Evolutionary conservation across 78 protist species (phyloP).

Genomic region (Guillardia theta): DNA sequence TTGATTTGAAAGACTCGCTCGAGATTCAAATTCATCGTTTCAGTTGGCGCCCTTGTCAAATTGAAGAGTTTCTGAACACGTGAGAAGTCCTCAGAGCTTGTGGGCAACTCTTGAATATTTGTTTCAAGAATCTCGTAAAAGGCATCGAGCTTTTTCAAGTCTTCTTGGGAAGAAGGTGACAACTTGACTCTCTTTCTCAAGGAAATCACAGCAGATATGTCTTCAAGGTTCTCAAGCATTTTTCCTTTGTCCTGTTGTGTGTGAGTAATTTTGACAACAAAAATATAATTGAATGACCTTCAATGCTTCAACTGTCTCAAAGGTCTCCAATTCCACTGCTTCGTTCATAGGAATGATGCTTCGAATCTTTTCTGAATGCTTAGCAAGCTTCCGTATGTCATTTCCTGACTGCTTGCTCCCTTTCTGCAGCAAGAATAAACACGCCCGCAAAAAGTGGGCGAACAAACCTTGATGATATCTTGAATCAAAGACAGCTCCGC

Average conservation of each 20-base stretch:
- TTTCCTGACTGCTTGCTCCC: not conserved
- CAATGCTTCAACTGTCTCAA: too few relatives aligned
- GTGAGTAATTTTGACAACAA: not conserved
- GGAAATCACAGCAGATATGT: not conserved
- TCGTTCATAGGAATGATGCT: not conserved
- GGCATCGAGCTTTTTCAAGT: too few relatives aligned
- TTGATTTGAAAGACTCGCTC: not conserved
- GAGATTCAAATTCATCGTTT: not conserved
- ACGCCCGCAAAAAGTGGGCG: not conserved
- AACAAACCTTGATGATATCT: not conserved
- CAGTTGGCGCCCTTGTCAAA: too few relatives aligned
- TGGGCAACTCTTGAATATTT: too few relatives aligned
- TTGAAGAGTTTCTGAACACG: too few relatives aligned
- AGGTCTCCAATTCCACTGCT: too few relatives aligned
- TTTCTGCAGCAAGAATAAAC: not conserved
- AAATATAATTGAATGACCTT: too few relatives aligned
- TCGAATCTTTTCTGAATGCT: not conserved
- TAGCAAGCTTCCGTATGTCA: not conserved
- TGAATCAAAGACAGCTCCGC: not conserved
- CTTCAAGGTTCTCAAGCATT: not conserved
- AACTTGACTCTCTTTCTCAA: not conserved
- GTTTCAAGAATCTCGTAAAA: too few relatives aligned
- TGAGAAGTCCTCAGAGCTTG: too few relatives aligned
- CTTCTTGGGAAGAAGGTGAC: too few relatives aligned
- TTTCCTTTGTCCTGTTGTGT: not conserved